Percentiles rank a stretch among this genome's conserved stretches.
Evolutionary conservation across 2,329 filamentous ascomycete species (phyloP).

Genomic region (Coniochaeta pulveracea): DNA sequence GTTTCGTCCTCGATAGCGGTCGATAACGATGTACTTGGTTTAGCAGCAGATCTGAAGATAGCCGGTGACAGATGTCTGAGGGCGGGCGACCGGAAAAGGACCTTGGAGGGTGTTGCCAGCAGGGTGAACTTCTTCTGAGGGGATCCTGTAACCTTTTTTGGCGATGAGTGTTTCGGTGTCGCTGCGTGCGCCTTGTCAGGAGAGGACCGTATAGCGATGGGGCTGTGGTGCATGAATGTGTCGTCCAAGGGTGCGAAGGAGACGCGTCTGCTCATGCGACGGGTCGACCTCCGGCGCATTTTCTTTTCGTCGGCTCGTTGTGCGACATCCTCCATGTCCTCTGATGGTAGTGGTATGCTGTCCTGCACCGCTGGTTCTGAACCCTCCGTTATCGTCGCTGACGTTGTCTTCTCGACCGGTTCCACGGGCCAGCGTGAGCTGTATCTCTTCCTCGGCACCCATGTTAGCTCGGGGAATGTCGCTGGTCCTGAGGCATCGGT

Average conservation of each 20-base stretch:
- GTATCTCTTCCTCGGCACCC: constrained; percentile 19
- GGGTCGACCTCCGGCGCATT: constrained; percentile 13
- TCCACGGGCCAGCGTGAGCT: constrained; percentile 19
- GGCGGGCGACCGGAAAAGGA: constrained; percentile 11
- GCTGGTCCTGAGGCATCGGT: neutral
- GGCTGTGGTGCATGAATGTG: constrained; percentile 9
- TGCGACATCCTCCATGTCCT: constrained; percentile 7
- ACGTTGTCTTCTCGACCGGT: constrained; percentile 7
- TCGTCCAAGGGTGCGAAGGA: constrained; percentile 12
- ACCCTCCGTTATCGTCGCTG: constrained; percentile 9
- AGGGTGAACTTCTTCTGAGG: constrained; percentile 15
- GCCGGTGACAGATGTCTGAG: no score
- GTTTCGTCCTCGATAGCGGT: neutral
- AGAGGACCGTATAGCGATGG: constrained; percentile 7
- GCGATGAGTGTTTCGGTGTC: constrained; percentile 10
- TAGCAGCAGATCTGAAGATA: no score
- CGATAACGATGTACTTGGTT: no score
- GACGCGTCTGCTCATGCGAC: constrained; percentile 16
- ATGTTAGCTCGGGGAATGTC: constrained; percentile 13
- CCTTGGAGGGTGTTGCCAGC: constrained; percentile 14
- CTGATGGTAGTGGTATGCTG: constrained; percentile 6
- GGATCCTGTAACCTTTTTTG: constrained; percentile 14
- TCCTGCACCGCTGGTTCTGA: constrained; percentile 14
- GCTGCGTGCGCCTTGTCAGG: constrained; percentile 9
- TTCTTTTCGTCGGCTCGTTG: constrained; percentile 11